Evolutionary conservation across 495 filamentous ascomycete species (phyloP), one percentile per base, ranked within the genome.

Genomic region (Penicillium alfredii): DNA sequence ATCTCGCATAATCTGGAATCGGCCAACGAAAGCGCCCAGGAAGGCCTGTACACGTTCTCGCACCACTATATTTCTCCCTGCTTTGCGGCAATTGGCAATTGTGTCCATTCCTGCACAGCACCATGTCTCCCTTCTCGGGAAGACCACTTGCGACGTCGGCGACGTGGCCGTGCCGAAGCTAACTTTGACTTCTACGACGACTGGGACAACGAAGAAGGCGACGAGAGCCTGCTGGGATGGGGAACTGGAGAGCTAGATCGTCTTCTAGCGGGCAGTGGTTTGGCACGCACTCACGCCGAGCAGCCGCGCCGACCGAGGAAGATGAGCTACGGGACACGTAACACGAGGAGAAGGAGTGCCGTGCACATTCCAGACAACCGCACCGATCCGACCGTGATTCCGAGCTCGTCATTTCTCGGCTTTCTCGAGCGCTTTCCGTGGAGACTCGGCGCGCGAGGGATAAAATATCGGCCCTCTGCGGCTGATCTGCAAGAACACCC

Each of bases 121-220:
- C 72, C 80, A 1, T 94, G 88, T 58, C 71, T 88, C 16, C 80
- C 83, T 10, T 74, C 68, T 49, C 77, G 78, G 32, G 84, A 89
- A 38, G 86, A 86, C 48, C 82, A 82, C 25, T 64, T 77, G 14
- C 78, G 84, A 4, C 75, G 87, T 29, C 69, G 76, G 33, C 69
- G 76, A 63, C 66, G 81, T 44, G 82, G 80, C 7, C 64, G 78
- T 24, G 80, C 85, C 16, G 88, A 94, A 54, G 77, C 81, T 25
- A 84, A 76, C 44, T 98, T 98, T 48, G 93, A 95, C 49, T 98
- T 98, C 67, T 98, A 98, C 65, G 92, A 98, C 56, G 89, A 95
- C 53, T 95, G 90, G 88, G 86, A 95, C 32, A 86, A 88, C 36
- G 80, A 84, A 15, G 76, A 76, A 23, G 71, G 51, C 11, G 63